phyloP scores from a whole-genome alignment of 106 monocot species.

The Dendrobium chrysotoxum region DNA sequence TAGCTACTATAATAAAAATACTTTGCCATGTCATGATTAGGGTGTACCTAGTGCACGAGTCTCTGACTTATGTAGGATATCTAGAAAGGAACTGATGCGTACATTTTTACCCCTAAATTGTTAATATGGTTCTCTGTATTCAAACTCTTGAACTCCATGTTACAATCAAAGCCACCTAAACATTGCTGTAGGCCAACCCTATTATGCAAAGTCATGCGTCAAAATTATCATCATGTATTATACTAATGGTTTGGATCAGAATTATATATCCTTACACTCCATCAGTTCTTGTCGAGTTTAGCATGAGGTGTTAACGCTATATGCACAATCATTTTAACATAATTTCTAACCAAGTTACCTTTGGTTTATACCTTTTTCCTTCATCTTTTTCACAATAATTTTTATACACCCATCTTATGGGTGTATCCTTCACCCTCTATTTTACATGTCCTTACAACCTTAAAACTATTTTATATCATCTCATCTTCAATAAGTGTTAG shows the following conservation, averaged over 20 bases:
- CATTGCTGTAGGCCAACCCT: not conserved
- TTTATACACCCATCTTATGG: too few relatives aligned
- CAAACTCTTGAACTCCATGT: not conserved
- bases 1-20: not conserved
- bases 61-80: not conserved
- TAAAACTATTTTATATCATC: too few relatives aligned
- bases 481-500: too few relatives aligned
- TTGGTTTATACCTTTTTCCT: too few relatives aligned
- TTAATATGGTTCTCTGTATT: not conserved
- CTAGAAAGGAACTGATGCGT: not conserved
- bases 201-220: not conserved
- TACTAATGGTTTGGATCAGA: not conserved
- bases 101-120: not conserved
- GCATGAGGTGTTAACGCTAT: not conserved
- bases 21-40: not conserved
- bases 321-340: too few relatives aligned
- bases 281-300: not conserved
- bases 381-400: too few relatives aligned
- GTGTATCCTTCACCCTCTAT: too few relatives aligned
- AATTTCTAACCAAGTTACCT: too few relatives aligned
- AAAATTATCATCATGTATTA: not conserved
- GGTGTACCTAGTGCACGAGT: not conserved
- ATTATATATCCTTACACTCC: not conserved
- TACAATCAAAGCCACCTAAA: not conserved
- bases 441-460: too few relatives aligned